Percentiles rank a stretch among this genome's conserved stretches.
Conservation (phyloP, 768 basidiomycete species). For the Tylopilus sp. region DNA sequence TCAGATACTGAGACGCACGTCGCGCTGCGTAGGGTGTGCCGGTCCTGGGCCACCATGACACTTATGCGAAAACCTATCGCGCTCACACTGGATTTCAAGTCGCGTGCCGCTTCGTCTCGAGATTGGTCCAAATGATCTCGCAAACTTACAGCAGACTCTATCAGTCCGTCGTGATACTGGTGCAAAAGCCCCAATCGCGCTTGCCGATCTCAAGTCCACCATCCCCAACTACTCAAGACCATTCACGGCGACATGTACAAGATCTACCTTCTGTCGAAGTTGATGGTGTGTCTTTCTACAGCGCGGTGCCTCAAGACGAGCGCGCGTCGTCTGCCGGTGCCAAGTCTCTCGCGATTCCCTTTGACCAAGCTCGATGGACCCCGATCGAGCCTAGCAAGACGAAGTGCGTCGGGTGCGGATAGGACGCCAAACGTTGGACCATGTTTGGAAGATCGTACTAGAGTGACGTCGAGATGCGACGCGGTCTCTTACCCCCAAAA, state of each 20-base stretch:
- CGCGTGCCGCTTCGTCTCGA: conserved; percentile 97
- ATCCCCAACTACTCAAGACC: conserved; percentile 68
- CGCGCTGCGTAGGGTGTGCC: conserved; percentile 59
- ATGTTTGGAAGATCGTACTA: conserved; percentile 76
- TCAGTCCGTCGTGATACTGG: conserved; percentile 80
- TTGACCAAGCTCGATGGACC: conserved; percentile 83
- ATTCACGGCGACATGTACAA: conserved; percentile 90
- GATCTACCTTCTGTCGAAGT: conserved; percentile 15
- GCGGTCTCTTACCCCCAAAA: no score
- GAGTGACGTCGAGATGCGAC: conserved; percentile 3
- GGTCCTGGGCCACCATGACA: no score
- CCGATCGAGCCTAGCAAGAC: conserved; percentile 80
- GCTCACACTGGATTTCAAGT: no score
- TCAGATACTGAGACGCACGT: not conserved
- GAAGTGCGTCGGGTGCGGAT: conserved; percentile 86
- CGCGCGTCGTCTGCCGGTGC: conserved; percentile 97
- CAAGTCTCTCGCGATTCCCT: conserved; percentile 95
- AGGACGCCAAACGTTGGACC: conserved; percentile 92
- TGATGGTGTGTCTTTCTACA: conserved; percentile 27
- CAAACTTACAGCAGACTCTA: conserved; percentile 75
- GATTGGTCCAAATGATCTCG: conserved; percentile 90
- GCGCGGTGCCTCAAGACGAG: conserved; percentile 86
- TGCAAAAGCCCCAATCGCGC: conserved; percentile 53
- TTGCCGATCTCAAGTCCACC: conserved; percentile 44
- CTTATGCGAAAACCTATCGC: no score